Percentiles rank a stretch among this genome's conserved stretches.
Conservation (phyloP, 129 eudicot genomes). For the Lactuca sativa region DNA sequence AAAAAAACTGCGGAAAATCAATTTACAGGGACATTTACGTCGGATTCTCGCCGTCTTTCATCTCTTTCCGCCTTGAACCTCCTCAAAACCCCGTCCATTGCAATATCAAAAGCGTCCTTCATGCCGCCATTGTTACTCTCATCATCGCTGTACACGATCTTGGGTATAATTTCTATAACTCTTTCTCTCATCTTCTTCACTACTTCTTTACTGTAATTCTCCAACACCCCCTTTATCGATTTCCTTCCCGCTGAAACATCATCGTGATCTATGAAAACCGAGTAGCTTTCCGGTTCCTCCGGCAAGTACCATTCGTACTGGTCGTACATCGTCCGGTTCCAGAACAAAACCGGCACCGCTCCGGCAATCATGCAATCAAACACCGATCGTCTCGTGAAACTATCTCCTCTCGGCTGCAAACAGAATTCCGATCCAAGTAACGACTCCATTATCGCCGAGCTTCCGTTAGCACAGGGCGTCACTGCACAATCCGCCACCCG, state of each 20-base stretch:
- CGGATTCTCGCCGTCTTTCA: slow-evolving; percentile 10
- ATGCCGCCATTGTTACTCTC: slow-evolving; percentile 25
- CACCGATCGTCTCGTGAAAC: slow-evolving; percentile 71
- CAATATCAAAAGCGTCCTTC: slow-evolving; percentile 82
- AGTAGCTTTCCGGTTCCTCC: slow-evolving; percentile 66
- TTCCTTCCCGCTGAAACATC: slow-evolving; percentile 51
- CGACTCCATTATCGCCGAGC: slow-evolving; percentile 49
- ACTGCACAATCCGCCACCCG: slow-evolving; percentile 67
- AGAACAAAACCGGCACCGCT: slow-evolving; percentile 85
- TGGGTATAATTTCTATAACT: slow-evolving; percentile 66
- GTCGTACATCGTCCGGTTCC: slow-evolving; percentile 63
- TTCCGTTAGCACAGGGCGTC: slow-evolving; percentile 62
- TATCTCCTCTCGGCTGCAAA: slow-evolving; percentile 90
- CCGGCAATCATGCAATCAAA: slow-evolving; percentile 97
- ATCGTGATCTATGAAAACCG: slow-evolving; percentile 72
- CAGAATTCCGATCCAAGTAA: slow-evolving; percentile 72
- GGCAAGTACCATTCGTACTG: slow-evolving; percentile 93
- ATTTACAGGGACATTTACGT: neutral
- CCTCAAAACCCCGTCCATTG: slow-evolving; percentile 55
- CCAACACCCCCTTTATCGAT: slow-evolving; percentile 53
- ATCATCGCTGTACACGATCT: slow-evolving; percentile 55
- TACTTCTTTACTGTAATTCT: slow-evolving; percentile 44
- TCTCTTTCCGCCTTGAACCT: slow-evolving; percentile 47
- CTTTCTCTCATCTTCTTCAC: slow-evolving; percentile 69
- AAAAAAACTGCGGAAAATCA: neutral